Conservation (phyloP, 2,329 filamentous ascomycete genomes). For the Myriosclerotinia scirpicola region DNA sequence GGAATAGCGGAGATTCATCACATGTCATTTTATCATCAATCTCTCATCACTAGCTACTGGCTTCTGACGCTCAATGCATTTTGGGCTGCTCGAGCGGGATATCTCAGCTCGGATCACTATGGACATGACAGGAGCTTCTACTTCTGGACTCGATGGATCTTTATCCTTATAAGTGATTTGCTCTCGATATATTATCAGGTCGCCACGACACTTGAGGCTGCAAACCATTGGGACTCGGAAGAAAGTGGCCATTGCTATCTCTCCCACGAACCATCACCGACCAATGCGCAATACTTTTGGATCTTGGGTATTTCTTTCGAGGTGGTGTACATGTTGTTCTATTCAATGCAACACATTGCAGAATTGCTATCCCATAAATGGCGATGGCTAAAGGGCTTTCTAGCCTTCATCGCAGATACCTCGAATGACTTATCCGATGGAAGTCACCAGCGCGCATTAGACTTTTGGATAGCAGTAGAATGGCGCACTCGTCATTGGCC, state of each 20-base stretch:
- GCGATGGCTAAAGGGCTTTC: not conserved
- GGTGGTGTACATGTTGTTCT: slow-evolving; percentile 18
- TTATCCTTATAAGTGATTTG: slow-evolving; percentile 18
- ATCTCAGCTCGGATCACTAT: slow-evolving; percentile 20
- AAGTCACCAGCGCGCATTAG: not conserved
- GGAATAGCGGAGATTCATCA: slow-evolving; percentile 21
- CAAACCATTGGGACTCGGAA: slow-evolving; percentile 24
- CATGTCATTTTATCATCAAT: slow-evolving; percentile 28
- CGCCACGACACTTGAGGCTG: slow-evolving; percentile 9
- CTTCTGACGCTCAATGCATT: slow-evolving; percentile 27
- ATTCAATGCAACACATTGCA: not conserved
- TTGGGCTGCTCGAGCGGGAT: slow-evolving; percentile 24
- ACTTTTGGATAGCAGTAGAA: not conserved
- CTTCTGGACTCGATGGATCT: slow-evolving; percentile 21
- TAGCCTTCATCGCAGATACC: slow-evolving; percentile 2
- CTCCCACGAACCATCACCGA: slow-evolving; percentile 24
- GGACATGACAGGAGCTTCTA: slow-evolving; percentile 20
- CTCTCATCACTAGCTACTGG: slow-evolving; percentile 26
- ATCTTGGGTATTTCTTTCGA: slow-evolving; percentile 24
- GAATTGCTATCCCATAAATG: not conserved
- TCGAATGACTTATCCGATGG: not conserved
- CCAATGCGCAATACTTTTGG: slow-evolving; percentile 24
- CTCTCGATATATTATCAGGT: slow-evolving; percentile 24
- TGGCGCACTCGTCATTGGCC: not conserved
- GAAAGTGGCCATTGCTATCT: slow-evolving; percentile 25